These are phyloP conservation scores for Clonostachys rosea DNA, from an alignment of 2,329 filamentous ascomycete species.

Conservation along the genomic window DNA sequence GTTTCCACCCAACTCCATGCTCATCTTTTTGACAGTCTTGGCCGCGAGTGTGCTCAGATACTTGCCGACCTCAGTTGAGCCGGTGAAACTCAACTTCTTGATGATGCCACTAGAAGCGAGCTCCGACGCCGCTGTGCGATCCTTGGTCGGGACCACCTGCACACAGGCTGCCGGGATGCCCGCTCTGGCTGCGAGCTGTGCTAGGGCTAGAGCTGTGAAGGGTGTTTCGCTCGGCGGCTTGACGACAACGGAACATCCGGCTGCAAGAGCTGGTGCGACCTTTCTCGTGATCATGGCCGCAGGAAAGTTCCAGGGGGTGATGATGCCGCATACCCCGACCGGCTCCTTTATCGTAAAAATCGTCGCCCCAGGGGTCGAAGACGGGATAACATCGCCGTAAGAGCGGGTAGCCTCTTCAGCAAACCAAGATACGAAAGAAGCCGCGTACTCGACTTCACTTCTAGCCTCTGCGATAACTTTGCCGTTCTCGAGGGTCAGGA, in stretches of 20 bases:
- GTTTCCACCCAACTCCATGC: slow-evolving; percentile 91
- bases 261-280: slow-evolving; percentile 74
- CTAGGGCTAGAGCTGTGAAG: slow-evolving; percentile 81
- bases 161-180: slow-evolving; percentile 88
- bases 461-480: slow-evolving; percentile 74
- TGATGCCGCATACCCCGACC: slow-evolving; percentile 76
- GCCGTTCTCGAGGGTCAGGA: slow-evolving; percentile 89
- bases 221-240: slow-evolving; percentile 95
- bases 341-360: slow-evolving; percentile 79
- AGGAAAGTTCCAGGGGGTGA: slow-evolving; percentile 89
- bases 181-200: slow-evolving; percentile 79
- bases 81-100: slow-evolving; percentile 92
- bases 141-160: slow-evolving; percentile 76
- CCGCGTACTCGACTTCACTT: slow-evolving; percentile 68
- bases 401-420: slow-evolving; percentile 70
- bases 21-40: slow-evolving; percentile 75
- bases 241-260: slow-evolving; percentile 90
- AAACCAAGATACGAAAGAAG: slow-evolving; percentile 78
- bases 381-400: slow-evolving; percentile 72
- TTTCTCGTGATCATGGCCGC: slow-evolving; percentile 72
- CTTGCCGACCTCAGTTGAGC: slow-evolving; percentile 65
- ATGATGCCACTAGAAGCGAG: slow-evolving; percentile 70
- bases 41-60: slow-evolving; percentile 87
- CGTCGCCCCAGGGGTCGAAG: slow-evolving; percentile 66
- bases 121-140: slow-evolving; percentile 78